Percentiles rank a stretch among this genome's conserved stretches.
These are phyloP conservation scores for Boletellus emodensis DNA, from an alignment of 768 basidiomycete genomes.

Conservation along the genomic window DNA sequence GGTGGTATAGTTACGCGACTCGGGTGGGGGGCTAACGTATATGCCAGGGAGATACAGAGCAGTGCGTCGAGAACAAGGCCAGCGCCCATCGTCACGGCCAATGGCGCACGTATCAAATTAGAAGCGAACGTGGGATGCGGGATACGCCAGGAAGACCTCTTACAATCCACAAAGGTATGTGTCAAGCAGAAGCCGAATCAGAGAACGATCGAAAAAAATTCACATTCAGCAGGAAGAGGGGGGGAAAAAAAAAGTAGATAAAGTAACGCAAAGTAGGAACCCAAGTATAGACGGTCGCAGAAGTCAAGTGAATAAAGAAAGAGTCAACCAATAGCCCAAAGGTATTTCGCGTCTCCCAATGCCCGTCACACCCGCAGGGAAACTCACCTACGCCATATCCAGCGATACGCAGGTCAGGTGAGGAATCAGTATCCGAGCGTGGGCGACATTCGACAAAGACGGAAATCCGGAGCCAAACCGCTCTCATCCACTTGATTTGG, in stretches of 20 bases:
- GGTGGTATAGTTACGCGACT: no score
- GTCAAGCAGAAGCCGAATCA: conserved; percentile 30
- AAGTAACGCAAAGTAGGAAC: conserved; percentile 23
- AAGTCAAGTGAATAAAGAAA: conserved; percentile 48
- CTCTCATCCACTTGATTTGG: conserved; percentile 41
- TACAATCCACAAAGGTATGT: conserved; percentile 22
- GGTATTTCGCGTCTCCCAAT: conserved; percentile 21
- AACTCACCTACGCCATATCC: conserved; percentile 7
- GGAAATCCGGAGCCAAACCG: conserved; percentile 42
- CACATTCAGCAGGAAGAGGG: conserved; percentile 12
- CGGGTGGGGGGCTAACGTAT: conserved; percentile 15
- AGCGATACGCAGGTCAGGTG: conserved; percentile 2
- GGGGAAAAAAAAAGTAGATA: conserved; percentile 27
- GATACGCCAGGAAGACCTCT: conserved; percentile 22
- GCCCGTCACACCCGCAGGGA: conserved; percentile 2
- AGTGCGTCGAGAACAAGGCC: neutral
- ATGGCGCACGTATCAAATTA: neutral
- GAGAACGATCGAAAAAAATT: conserved; percentile 31
- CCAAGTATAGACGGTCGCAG: conserved; percentile 27
- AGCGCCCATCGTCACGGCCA: no score
- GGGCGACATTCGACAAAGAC: conserved; percentile 9
- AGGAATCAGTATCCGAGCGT: conserved; percentile 1
- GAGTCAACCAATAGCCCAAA: conserved; percentile 65
- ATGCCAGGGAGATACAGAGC: conserved; percentile 24
- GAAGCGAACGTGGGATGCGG: conserved; percentile 28